phyloP scores from a whole-genome alignment of 768 basidiomycete genomes.

The Tubosaeta sp. region DNA sequence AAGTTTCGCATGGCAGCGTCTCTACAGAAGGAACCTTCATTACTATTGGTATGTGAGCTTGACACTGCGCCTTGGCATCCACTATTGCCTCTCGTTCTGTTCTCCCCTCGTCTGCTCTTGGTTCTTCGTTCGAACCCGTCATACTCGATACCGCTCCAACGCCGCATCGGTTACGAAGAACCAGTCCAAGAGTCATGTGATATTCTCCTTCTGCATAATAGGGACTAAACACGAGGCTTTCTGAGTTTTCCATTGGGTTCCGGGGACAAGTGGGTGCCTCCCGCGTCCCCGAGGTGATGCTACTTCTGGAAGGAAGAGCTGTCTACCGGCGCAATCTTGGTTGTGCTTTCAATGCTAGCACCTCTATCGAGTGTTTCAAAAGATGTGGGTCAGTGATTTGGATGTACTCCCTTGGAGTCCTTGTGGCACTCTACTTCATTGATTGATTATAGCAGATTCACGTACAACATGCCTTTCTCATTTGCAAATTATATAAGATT shows the following conservation, averaged over 20 bases:
- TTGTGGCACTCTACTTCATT: background rate
- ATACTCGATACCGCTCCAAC: slow-evolving; percentile 18
- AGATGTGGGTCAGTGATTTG: background rate
- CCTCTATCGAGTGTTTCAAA: background rate
- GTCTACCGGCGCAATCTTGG: slow-evolving; percentile 12
- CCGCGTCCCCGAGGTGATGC: slow-evolving; percentile 30
- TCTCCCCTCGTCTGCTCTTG: slow-evolving; percentile 16
- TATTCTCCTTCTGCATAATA: slow-evolving; percentile 10
- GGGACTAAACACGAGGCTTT: slow-evolving; percentile 17
- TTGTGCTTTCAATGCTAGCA: slow-evolving; percentile 7
- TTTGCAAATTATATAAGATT: slow-evolving; percentile 12
- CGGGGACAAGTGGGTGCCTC: slow-evolving; percentile 19
- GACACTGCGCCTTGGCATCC: slow-evolving; percentile 35
- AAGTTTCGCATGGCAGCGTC: slow-evolving; percentile 7
- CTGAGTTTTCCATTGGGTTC: slow-evolving; percentile 9
- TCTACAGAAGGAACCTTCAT: slow-evolving; percentile 29
- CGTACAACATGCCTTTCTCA: slow-evolving; percentile 5
- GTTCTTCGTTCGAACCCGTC: slow-evolving; percentile 18
- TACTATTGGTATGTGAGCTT: slow-evolving; percentile 31
- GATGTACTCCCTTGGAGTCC: background rate
- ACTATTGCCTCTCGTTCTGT: slow-evolving; percentile 12
- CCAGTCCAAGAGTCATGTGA: slow-evolving; percentile 8
- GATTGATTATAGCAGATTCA: background rate
- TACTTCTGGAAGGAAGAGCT: slow-evolving; percentile 21
- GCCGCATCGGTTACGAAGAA: slow-evolving; percentile 9